Evolutionary conservation across 345 rosid genomes (phyloP).

Genomic region (Draba incana): DNA sequence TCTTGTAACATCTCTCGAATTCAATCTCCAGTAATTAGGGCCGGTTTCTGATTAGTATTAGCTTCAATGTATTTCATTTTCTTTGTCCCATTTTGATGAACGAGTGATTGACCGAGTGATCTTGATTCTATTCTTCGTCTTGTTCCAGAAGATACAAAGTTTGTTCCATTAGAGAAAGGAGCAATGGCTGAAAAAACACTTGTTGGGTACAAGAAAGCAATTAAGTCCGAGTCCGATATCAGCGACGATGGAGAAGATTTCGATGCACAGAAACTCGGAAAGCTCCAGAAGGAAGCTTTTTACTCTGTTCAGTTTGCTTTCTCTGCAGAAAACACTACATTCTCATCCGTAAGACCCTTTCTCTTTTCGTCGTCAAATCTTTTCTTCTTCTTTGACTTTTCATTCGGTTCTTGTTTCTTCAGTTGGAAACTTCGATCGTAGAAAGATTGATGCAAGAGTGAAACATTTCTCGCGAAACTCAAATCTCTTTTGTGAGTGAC

Average conservation of each 20-base stretch:
- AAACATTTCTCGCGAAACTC: background rate
- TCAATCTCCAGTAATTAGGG: no score
- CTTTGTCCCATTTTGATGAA: no score
- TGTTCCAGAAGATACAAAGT: background rate
- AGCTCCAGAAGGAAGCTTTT: conserved; percentile 13
- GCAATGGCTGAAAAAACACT: background rate
- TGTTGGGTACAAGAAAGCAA: no score
- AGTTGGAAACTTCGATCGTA: conserved; percentile 18
- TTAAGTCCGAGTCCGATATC: background rate
- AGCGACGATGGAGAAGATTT: conserved; percentile 14
- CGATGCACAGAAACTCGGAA: background rate
- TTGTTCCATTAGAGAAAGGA: conserved; percentile 9
- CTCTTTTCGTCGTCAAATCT: no score
- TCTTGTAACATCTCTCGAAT: no score
- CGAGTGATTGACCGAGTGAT: no score
- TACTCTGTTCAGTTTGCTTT: conserved; percentile 29
- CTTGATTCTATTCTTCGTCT: no score
- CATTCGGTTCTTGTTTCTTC: conserved; percentile 1
- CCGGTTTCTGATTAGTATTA: no score
- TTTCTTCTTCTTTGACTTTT: no score
- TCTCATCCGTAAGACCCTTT: no score
- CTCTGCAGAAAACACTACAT: background rate
- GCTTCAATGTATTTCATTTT: no score
- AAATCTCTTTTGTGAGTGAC: background rate
- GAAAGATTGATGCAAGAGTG: conserved; percentile 21